Evolutionary conservation across 345 rosid species (phyloP), one percentile per base, ranked within the genome.

Genomic region (Limnanthes douglasii): DNA sequence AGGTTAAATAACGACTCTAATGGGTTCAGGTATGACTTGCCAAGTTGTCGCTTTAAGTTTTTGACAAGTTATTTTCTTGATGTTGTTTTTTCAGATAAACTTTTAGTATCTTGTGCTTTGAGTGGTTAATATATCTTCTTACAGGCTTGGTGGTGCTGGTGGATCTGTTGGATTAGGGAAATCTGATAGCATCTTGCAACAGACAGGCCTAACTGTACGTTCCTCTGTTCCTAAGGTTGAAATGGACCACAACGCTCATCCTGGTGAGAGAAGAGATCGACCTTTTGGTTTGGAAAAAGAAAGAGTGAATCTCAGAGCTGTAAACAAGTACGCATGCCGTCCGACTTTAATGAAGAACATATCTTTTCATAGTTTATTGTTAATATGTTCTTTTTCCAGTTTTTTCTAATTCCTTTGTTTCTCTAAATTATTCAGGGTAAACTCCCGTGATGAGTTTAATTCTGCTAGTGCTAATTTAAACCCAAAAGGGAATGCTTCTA

Each of bases 381-480:
- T 32, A 45, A 30, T 22, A 23, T 16, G 18, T 3, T 29, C 26
- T 21, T 21, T 15, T 11, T 11, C 37, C 15, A 14, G 8, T 29
- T 27, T 21, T 43, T 0, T 37, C 18, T 29, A 24, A 30, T 24
- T 25, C 0, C 29, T 48, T 32, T 39, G 29, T 11, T 21, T 48
- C 23, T 34, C 31, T 44, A 17, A 12, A 43, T 37, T 51, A 46
- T 31, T 37, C 67, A 90, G 98, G 77, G 39, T 72, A 59, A 80
- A 51, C 48, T 59, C 60, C 43, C 68, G 75, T 35, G 93, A 90
- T 45, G 93, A 85, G 48, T 74, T 61, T 44, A 72, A 65, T 63
- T 84, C 96, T 21, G 74, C 73, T 53, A 76, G 97, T 60, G 92
- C 98, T 38, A 72, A 69, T 34, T 62, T 88, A 35, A 78, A 49